phyloP scores from a whole-genome alignment of 2,329 filamentous ascomycete genomes.

The Diaporthe ilicicola region DNA sequence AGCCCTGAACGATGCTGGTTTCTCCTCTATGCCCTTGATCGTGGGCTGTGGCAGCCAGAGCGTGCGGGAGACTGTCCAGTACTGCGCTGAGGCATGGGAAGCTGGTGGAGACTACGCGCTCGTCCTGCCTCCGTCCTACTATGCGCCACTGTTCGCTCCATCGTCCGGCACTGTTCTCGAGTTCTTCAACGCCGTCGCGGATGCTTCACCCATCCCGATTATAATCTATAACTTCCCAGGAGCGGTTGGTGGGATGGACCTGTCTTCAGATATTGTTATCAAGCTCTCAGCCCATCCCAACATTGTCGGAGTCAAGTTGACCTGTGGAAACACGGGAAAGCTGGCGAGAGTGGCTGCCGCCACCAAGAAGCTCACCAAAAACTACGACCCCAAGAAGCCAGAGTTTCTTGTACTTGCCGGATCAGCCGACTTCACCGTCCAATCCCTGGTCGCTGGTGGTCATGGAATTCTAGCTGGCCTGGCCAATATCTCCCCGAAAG shows the following conservation, averaged over 20 bases:
- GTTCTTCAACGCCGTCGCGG: conserved; percentile 73
- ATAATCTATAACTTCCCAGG: conserved; percentile 77
- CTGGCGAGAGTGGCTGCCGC: conserved; percentile 70
- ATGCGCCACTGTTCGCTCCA: conserved; percentile 71
- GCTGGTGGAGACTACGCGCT: conserved; percentile 80
- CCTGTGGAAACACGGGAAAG: conserved; percentile 76
- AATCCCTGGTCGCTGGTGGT: conserved; percentile 73
- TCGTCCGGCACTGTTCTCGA: conserved; percentile 67
- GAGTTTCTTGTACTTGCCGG: conserved; percentile 76
- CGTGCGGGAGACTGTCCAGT: conserved; percentile 74
- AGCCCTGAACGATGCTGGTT: conserved; percentile 74
- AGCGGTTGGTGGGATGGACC: conserved; percentile 69
- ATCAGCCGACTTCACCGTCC: conserved; percentile 76
- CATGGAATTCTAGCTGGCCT: conserved; percentile 77
- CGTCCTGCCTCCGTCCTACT: conserved; percentile 80
- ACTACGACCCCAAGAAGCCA: conserved; percentile 45
- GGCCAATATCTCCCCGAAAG: conserved; percentile 75
- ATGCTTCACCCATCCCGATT: conserved; percentile 69
- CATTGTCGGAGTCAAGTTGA: conserved; percentile 75
- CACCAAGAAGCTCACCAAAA: conserved; percentile 53
- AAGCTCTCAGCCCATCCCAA: conserved; percentile 68
- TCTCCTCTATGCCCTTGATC: conserved; percentile 72
- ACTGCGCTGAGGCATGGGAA: conserved; percentile 73
- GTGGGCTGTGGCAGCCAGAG: conserved; percentile 80
- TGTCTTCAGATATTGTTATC: conserved; percentile 70